A percentile compares a stretch with the other conserved stretches of the same genome.
Conservation (phyloP, 129 eudicot genomes). For the Helianthus tuberosus region DNA sequence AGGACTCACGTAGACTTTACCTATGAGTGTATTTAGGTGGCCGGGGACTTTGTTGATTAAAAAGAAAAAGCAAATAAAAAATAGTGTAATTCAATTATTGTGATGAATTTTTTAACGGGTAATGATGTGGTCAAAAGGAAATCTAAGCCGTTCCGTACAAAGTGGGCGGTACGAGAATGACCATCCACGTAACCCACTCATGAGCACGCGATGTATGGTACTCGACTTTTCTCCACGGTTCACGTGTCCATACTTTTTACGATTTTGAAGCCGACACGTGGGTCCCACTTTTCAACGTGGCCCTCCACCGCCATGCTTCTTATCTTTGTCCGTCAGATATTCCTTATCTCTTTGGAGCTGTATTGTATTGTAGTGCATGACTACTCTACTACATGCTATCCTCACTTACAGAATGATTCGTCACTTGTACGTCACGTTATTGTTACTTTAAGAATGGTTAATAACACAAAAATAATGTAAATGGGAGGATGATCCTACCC, state of each 20-base stretch:
- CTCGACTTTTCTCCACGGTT: slow-evolving; percentile 36
- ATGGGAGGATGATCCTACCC: too few relatives aligned
- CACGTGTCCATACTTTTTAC: slow-evolving; percentile 42
- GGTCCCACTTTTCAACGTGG: slow-evolving; percentile 32
- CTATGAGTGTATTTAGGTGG: too few relatives aligned
- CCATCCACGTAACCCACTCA: slow-evolving; percentile 29
- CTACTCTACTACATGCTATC: too few relatives aligned
- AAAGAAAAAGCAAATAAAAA: too few relatives aligned
- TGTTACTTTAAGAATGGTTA: too few relatives aligned
- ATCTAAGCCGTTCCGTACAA: slow-evolving; percentile 44
- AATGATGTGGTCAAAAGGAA: slow-evolving; percentile 5
- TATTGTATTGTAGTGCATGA: background rate
- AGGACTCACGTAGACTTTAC: too few relatives aligned
- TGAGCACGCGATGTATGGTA: slow-evolving; percentile 24
- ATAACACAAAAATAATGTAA: too few relatives aligned
- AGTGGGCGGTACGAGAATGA: slow-evolving; percentile 28
- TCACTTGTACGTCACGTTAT: too few relatives aligned
- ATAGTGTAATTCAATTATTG: background rate
- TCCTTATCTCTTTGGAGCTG: slow-evolving; percentile 21
- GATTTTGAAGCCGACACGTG: slow-evolving; percentile 29
- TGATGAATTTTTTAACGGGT: background rate
- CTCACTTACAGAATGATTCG: too few relatives aligned
- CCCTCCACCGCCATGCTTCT: background rate
- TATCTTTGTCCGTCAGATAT: slow-evolving; percentile 29
- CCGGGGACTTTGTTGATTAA: too few relatives aligned